A percentile compares a stretch with the other conserved stretches of the same genome.
phyloP scores from a whole-genome alignment of 352 stramenopile species.

The Phytophthora quininea region DNA sequence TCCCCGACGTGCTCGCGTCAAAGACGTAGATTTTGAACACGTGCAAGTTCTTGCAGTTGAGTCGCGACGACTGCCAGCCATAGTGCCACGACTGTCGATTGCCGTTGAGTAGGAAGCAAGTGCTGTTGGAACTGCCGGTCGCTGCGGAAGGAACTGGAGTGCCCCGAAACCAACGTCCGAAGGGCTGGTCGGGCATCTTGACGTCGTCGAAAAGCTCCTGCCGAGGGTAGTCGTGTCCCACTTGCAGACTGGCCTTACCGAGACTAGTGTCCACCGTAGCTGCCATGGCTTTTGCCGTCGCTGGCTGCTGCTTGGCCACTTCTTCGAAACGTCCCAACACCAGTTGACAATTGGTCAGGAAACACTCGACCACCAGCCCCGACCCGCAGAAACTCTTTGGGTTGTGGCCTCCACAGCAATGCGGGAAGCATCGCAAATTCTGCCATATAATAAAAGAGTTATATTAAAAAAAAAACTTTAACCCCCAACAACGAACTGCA shows the following conservation, averaged over 20 bases:
- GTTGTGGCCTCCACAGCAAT: conserved; percentile 85
- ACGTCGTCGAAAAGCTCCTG: conserved; percentile 74
- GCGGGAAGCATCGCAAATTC: conserved; percentile 84
- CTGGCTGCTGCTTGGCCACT: conserved; percentile 46
- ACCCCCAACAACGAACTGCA: no score
- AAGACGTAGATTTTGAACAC: conserved; percentile 83
- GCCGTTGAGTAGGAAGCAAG: conserved; percentile 80
- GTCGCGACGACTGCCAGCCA: conserved; percentile 81
- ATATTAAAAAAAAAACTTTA: neutral
- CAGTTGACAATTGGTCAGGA: conserved; percentile 57
- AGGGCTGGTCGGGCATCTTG: conserved; percentile 80
- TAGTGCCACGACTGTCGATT: conserved; percentile 90
- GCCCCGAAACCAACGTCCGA: conserved; percentile 76
- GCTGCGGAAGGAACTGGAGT: conserved; percentile 39
- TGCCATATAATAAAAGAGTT: conserved; percentile 16
- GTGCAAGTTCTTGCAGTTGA: conserved; percentile 88
- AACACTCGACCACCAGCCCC: conserved; percentile 76
- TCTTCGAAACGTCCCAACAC: conserved; percentile 81
- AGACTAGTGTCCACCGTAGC: conserved; percentile 33
- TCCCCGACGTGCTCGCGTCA: conserved; percentile 33
- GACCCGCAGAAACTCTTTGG: conserved; percentile 88
- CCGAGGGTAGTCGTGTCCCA: conserved; percentile 57
- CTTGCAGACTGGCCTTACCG: conserved; percentile 32
- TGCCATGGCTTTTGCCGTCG: conserved; percentile 5
- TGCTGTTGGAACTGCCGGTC: conserved; percentile 10